Conservation (phyloP, 73 alveolate species). For the Tetrahymena thermophila region DNA sequence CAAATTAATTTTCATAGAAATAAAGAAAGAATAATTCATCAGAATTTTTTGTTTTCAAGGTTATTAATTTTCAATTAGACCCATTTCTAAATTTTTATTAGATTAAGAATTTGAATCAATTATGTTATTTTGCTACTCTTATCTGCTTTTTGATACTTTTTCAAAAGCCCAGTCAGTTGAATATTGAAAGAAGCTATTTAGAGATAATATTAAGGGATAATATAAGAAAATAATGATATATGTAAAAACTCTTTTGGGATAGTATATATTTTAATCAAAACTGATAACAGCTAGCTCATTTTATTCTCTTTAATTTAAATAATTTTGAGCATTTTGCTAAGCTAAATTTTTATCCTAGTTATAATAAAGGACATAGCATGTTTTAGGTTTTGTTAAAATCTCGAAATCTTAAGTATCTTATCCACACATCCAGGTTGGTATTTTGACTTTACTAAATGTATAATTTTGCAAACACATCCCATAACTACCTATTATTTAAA, state of each 20-base stretch:
- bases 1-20: too few species aligned
- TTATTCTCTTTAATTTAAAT: not conserved
- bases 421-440: not conserved
- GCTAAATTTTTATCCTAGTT: not conserved
- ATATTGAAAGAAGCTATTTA: not conserved
- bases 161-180: not conserved
- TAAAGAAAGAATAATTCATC: too few species aligned
- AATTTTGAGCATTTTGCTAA: not conserved
- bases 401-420: not conserved
- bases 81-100: too few species aligned
- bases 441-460: not conserved
- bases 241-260: not conserved
- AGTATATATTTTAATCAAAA: not conserved
- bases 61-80: too few species aligned
- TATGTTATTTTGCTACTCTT: too few species aligned
- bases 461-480: not conserved
- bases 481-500: not conserved
- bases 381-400: not conserved
- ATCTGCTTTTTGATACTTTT: not conserved
- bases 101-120: too few species aligned
- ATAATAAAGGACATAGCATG: not conserved
- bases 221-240: too few species aligned
- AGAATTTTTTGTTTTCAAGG: too few species aligned
- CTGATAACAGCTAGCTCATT: not conserved
- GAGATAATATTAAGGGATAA: not conserved